Conservation (phyloP, 2,329 filamentous ascomycete species). For the Dactylellina parvicollis region DNA sequence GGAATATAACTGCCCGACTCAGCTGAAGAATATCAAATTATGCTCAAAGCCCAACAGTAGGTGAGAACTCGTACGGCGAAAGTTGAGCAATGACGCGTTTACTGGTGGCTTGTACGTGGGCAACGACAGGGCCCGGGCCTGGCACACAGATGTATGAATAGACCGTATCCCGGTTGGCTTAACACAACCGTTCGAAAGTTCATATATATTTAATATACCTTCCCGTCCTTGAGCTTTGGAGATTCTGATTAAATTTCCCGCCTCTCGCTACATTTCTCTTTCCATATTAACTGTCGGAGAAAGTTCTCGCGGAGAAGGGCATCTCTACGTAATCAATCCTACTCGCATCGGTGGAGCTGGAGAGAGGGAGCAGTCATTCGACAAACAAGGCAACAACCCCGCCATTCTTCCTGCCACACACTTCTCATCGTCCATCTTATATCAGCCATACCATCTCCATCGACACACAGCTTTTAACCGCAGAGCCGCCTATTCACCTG, state of each 20-base stretch:
- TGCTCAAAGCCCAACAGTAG: background rate
- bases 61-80: background rate
- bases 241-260: background rate
- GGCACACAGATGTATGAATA: background rate
- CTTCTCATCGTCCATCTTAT: slow-evolving; percentile 15
- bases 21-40: slow-evolving; percentile 1
- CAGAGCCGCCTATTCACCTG: slow-evolving; percentile 25
- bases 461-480: background rate
- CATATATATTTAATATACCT: background rate
- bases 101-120: slow-evolving; percentile 37
- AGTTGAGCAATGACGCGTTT: slow-evolving; percentile 45
- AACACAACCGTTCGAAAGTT: background rate
- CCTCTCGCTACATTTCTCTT: background rate
- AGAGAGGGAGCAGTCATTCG: slow-evolving; percentile 8
- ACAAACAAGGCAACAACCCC: slow-evolving; percentile 48
- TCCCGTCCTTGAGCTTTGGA: background rate
- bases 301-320: background rate
- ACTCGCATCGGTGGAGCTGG: background rate
- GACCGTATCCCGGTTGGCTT: no score
- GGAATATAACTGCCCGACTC: background rate
- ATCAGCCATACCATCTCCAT: slow-evolving; percentile 21
- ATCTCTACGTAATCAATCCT: slow-evolving; percentile 34
- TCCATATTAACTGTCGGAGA: background rate
- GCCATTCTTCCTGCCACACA: slow-evolving; percentile 51
- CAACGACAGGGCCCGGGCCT: slow-evolving; percentile 4